Evolutionary conservation across 495 filamentous ascomycete species (phyloP), one percentile per base, ranked within the genome.

Genomic region (Penicillium mononematosum): DNA sequence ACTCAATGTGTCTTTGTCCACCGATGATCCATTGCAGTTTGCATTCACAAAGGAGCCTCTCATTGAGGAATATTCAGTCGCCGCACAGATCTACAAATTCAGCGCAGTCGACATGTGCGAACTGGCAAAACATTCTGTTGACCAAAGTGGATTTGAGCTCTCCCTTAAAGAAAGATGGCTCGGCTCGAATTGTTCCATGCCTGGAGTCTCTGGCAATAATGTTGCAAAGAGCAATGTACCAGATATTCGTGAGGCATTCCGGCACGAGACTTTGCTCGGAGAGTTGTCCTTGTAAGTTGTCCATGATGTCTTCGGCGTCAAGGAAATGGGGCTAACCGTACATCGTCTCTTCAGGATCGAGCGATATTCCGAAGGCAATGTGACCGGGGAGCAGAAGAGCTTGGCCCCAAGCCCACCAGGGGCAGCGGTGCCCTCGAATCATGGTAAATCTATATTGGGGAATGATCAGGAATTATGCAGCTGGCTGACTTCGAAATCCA

Each of bases 101-200:
- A 95, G 86, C 70, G 90, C 92, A 17, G 93, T 97, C 6, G 94
- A 98, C 70, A 98, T 98, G 94, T 98, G 95, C 67, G 94, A 98
- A 74, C 77, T 98, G 34, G 94, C 94, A 4, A 95, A 93, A 72
- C 92, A 97, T 72, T 96, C 91, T 14, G 94, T 98, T 32, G 81
- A 84, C 60, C 94, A 98, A 67, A 95, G 91, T 70, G 94, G 94
- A 19, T 98, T 96, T 63, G 94, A 98, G 70, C 80, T 88, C 65
- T 80, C 84, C 17, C 70, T 98, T 60, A 98, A 97, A 75, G 85
- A 89, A 59, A 82, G 89, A 68, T 98, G 93, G 92, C 78, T 98
- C 7, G 94, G 94, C 2, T 74, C 78, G 16, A 81, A 85, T 54
- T 96, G 85, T 67, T 73, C 88, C 60, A 63, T 85, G 19, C 85